Conservation (phyloP, 352 stramenopile genomes). For the Pythium sukuiense region DNA sequence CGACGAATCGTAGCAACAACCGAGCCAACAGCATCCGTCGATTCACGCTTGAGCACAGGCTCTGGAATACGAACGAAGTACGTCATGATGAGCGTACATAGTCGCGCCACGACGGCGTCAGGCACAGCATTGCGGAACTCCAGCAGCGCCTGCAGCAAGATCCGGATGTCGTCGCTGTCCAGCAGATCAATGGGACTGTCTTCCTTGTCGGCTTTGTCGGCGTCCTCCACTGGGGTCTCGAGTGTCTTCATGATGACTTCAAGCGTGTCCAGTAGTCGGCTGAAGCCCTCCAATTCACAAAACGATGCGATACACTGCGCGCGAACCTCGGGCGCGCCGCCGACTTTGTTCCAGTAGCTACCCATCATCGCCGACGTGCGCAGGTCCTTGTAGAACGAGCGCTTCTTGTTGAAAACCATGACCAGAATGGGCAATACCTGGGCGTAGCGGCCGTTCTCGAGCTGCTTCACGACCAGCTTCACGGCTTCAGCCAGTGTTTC, state of each 20-base stretch:
- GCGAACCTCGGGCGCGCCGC: slow-evolving; percentile 77
- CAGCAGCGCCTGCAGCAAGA: slow-evolving; percentile 77
- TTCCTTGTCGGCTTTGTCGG: slow-evolving; percentile 34
- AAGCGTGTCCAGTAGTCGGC: slow-evolving; percentile 68
- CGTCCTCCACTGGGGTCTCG: slow-evolving; percentile 37
- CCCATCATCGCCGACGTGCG: slow-evolving; percentile 87
- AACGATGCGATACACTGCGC: slow-evolving; percentile 83
- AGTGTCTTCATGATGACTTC: slow-evolving; percentile 63
- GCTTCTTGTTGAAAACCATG: slow-evolving; percentile 90
- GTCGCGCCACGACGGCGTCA: slow-evolving; percentile 57
- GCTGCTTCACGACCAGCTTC: slow-evolving; percentile 65
- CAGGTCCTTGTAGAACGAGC: slow-evolving; percentile 88
- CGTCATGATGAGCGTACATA: slow-evolving; percentile 80
- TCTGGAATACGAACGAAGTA: slow-evolving; percentile 81
- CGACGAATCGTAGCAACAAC: slow-evolving; percentile 80
- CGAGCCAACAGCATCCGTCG: slow-evolving; percentile 75
- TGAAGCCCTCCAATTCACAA: slow-evolving; percentile 79
- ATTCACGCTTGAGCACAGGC: slow-evolving; percentile 83
- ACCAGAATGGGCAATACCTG: slow-evolving; percentile 69
- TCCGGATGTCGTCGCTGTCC: slow-evolving; percentile 79
- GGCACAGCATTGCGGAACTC: slow-evolving; percentile 71
- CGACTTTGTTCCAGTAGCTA: slow-evolving; percentile 89
- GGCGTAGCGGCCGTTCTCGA: slow-evolving; percentile 68
- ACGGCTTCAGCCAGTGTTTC: slow-evolving; percentile 71
- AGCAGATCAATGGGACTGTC: slow-evolving; percentile 34